Percentiles rank a stretch among this genome's conserved stretches.
Conservation (phyloP, 2,329 filamentous ascomycete species). For the Cephalotrichum gorgonifer region DNA sequence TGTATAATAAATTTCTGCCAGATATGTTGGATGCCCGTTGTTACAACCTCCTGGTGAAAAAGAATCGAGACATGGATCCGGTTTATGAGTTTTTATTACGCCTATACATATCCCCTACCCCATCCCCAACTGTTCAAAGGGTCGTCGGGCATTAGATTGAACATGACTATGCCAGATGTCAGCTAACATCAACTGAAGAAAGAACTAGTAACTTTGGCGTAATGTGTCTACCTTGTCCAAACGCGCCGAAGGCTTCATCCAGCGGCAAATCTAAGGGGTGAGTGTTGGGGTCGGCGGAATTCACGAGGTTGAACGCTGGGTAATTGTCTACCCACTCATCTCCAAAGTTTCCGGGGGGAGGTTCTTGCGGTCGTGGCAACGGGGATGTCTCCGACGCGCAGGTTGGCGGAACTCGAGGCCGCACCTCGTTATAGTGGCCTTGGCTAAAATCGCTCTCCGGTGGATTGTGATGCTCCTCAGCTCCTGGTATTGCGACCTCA, state of each 20-base stretch:
- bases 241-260: constrained; percentile 8
- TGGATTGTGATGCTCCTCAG: not conserved
- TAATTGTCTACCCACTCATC: constrained; percentile 2
- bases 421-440: not conserved
- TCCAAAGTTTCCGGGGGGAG: not conserved
- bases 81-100: not conserved
- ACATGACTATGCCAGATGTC: constrained; percentile 3
- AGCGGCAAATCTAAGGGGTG: constrained; percentile 7
- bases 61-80: too few species aligned
- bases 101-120: constrained; percentile 4
- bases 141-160: constrained; percentile 7
- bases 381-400: not conserved
- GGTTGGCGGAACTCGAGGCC: not conserved
- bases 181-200: not conserved
- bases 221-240: constrained; percentile 7
- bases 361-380: not conserved
- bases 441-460: not conserved
- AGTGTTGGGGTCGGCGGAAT: not conserved
- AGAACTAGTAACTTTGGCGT: not conserved
- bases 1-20: too few species aligned
- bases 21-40: too few species aligned
- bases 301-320: not conserved
- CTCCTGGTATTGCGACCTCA: not conserved
- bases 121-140: constrained; percentile 7
- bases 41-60: too few species aligned